These are phyloP conservation scores for Yarrowia deformans DNA, from an alignment of 805 yeast species.

Conservation along the genomic window DNA sequence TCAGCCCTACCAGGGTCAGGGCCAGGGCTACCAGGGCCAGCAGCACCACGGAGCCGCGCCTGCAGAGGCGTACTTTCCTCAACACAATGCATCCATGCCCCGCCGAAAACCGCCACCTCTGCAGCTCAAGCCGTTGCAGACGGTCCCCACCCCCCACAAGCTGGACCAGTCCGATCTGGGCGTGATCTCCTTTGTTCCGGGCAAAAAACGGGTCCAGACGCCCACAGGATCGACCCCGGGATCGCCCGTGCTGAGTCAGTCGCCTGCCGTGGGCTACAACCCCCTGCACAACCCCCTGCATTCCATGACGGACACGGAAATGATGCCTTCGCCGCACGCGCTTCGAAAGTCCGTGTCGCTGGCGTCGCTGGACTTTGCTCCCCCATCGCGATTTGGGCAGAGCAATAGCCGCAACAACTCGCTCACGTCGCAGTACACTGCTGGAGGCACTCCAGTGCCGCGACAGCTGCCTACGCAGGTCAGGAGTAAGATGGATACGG, in stretches of 20 bases:
- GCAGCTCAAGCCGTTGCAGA: slow-evolving; percentile 40
- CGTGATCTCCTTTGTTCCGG: slow-evolving; percentile 26
- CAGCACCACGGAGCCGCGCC: slow-evolving; percentile 14
- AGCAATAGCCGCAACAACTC: slow-evolving; percentile 39
- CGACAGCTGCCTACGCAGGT: slow-evolving; percentile 43
- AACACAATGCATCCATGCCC: background rate
- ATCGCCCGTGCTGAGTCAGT: slow-evolving; percentile 28
- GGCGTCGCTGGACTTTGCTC: slow-evolving; percentile 45
- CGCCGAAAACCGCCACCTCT: slow-evolving; percentile 28
- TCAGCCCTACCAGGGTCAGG: background rate
- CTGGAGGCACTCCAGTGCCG: slow-evolving; percentile 15
- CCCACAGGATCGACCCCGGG: slow-evolving; percentile 31
- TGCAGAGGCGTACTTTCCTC: slow-evolving; percentile 19
- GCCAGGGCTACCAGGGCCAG: background rate
- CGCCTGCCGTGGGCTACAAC: slow-evolving; percentile 21
- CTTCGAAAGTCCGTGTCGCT: slow-evolving; percentile 43
- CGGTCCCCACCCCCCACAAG: slow-evolving; percentile 45
- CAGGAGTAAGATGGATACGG: slow-evolving; percentile 43
- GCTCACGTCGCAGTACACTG: slow-evolving; percentile 34
- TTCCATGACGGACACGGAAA: slow-evolving; percentile 37
- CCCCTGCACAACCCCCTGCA: slow-evolving; percentile 36
- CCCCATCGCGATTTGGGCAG: slow-evolving; percentile 42
- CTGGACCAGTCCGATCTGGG: slow-evolving; percentile 44
- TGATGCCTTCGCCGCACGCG: slow-evolving; percentile 45
- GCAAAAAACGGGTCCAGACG: slow-evolving; percentile 7